These are phyloP conservation scores for Hymenoscyphus linearis DNA, from an alignment of 2,329 filamentous ascomycete genomes.

Conservation along the genomic window DNA sequence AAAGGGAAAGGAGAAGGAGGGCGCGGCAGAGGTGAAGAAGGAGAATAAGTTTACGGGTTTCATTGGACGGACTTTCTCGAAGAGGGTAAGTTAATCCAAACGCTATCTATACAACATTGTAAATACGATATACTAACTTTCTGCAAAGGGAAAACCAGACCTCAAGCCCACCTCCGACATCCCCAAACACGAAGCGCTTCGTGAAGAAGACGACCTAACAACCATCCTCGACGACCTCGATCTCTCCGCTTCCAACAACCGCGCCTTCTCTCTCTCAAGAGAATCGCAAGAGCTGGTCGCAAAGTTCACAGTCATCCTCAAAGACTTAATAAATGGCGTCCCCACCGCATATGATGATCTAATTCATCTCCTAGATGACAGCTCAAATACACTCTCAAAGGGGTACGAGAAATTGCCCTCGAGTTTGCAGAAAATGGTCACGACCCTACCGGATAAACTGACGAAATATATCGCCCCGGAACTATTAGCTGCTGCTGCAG, in stretches of 20 bases:
- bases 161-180: conserved; percentile 36
- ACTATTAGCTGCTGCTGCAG: conserved; percentile 71
- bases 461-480: conserved; percentile 73
- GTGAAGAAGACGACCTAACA: conserved; percentile 67
- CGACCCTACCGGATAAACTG: conserved; percentile 76
- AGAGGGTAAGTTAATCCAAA: conserved; percentile 10
- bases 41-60: conserved; percentile 37
- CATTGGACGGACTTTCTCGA: conserved; percentile 26
- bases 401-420: conserved; percentile 65
- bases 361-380: conserved; percentile 54
- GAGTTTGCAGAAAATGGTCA: conserved; percentile 81
- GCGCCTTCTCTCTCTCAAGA: conserved; percentile 75
- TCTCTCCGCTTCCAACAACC: conserved; percentile 77
- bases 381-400: conserved; percentile 53
- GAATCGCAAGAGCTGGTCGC: conserved; percentile 78
- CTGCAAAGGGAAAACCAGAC: conserved; percentile 34
- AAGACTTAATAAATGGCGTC: conserved; percentile 86
- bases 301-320: conserved; percentile 84
- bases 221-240: conserved; percentile 79
- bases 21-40: conserved; percentile 31
- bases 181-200: conserved; percentile 36
- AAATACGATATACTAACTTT: not conserved
- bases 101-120: not conserved
- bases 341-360: conserved; percentile 92
- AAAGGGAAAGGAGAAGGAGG: conserved; percentile 27